These are phyloP conservation scores for Xylaria scruposa DNA, from an alignment of 495 filamentous ascomycete genomes.

Conservation along the genomic window DNA sequence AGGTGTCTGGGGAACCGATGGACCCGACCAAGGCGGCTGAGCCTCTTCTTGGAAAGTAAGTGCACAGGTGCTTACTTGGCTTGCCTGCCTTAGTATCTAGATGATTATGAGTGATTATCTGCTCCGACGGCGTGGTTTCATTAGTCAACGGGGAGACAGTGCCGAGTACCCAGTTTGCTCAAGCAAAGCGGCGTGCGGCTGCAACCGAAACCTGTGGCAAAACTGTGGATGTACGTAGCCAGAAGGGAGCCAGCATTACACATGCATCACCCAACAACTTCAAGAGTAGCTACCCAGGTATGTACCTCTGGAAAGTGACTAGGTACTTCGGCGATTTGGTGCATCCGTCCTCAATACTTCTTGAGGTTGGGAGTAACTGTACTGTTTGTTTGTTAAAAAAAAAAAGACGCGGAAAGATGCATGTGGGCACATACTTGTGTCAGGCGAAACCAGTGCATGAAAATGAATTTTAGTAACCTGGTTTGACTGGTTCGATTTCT, in stretches of 20 bases:
- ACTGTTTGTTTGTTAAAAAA: background rate
- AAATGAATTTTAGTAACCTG: background rate
- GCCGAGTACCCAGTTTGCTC: slow-evolving; percentile 23
- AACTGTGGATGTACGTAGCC: slow-evolving; percentile 18
- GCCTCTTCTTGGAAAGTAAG: slow-evolving; percentile 4
- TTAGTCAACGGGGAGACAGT: slow-evolving; percentile 25
- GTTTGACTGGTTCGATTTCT: background rate
- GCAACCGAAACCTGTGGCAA: slow-evolving; percentile 24
- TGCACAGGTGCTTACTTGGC: background rate
- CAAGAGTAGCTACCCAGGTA: slow-evolving; percentile 5
- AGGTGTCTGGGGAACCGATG: slow-evolving; percentile 2
- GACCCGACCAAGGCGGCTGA: background rate
- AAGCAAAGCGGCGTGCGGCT: slow-evolving; percentile 24
- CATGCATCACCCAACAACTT: slow-evolving; percentile 17
- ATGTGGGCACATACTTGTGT: background rate
- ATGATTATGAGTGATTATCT: slow-evolving; percentile 16
- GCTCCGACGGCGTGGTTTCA: slow-evolving; percentile 17
- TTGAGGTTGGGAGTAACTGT: background rate
- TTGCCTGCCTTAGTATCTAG: background rate
- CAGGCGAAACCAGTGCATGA: background rate
- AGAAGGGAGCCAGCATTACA: slow-evolving; percentile 26
- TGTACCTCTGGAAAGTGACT: slow-evolving; percentile 6
- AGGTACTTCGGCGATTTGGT: background rate
- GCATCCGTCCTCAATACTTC: background rate
- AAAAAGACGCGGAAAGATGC: background rate